phyloP scores from a whole-genome alignment of 2,329 filamentous ascomycete species.

The Colletotrichum tabaci region DNA sequence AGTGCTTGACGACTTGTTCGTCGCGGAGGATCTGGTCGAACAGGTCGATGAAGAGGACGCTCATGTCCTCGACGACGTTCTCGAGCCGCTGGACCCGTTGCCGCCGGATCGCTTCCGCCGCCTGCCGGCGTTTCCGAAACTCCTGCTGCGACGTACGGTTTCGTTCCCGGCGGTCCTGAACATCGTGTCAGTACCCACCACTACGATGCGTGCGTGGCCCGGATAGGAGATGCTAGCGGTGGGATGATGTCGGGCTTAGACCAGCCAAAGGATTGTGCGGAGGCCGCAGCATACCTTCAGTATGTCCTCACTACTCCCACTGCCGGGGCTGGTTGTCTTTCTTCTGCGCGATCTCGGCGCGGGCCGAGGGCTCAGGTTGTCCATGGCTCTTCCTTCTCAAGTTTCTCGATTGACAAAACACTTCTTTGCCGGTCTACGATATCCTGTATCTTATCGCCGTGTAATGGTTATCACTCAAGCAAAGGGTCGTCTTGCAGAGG shows the following conservation, averaged over 20 bases:
- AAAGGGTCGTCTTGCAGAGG: not conserved
- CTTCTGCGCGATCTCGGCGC: not conserved
- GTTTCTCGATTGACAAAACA: not conserved
- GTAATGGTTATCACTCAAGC: not conserved
- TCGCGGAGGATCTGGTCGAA: not conserved
- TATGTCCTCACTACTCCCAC: not conserved
- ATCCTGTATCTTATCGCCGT: not conserved
- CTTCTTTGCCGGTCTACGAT: not conserved
- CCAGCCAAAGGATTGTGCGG: not conserved
- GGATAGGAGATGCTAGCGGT: no score
- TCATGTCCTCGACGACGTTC: conserved; percentile 1
- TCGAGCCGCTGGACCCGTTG: not conserved
- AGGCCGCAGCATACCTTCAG: not conserved
- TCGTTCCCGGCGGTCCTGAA: not conserved
- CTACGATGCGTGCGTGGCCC: no score
- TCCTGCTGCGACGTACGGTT: conserved; percentile 1
- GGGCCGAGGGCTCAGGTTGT: not conserved
- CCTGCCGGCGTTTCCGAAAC: conserved; percentile 1
- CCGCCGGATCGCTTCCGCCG: not conserved
- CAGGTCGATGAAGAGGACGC: conserved; percentile 1
- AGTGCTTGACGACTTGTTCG: not conserved
- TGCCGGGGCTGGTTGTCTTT: not conserved
- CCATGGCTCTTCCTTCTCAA: not conserved
- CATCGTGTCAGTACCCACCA: not conserved
- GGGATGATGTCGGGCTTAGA: not conserved